Conservation (phyloP, 2,329 filamentous ascomycete species). For the Penicillium sp. region DNA sequence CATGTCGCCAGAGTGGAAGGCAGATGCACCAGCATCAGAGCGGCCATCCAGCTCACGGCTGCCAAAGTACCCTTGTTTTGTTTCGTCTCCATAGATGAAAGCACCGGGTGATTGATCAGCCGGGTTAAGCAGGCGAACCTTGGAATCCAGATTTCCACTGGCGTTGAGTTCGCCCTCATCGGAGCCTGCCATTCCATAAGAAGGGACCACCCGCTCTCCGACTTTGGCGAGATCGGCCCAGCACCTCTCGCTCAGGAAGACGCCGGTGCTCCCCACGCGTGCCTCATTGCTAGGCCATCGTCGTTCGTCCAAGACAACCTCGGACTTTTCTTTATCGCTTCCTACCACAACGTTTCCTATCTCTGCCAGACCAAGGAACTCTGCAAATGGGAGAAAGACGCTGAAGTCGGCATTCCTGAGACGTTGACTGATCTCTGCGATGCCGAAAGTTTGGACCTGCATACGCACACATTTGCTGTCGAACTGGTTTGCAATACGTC, state of each 20-base stretch:
- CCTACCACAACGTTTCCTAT: constrained; percentile 80
- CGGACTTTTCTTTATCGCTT: constrained; percentile 85
- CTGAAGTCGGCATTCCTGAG: constrained; percentile 92
- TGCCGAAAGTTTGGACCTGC: constrained; percentile 91
- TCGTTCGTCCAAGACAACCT: constrained; percentile 86
- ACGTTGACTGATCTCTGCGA: constrained; percentile 93
- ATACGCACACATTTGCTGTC: constrained; percentile 97
- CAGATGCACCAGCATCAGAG: constrained; percentile 89
- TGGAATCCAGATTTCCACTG: constrained; percentile 47
- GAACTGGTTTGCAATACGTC: constrained; percentile 95
- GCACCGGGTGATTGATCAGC: constrained; percentile 51
- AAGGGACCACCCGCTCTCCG: constrained; percentile 55
- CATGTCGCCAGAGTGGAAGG: constrained; percentile 90
- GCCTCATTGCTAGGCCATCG: constrained; percentile 92
- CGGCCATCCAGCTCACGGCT: constrained; percentile 73
- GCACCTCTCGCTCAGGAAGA: constrained; percentile 92
- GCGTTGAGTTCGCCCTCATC: constrained; percentile 58
- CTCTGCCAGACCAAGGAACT: constrained; percentile 87
- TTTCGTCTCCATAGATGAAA: constrained; percentile 68
- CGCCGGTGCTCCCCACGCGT: constrained; percentile 80
- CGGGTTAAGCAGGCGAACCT: constrained; percentile 52
- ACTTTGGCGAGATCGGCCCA: constrained; percentile 87
- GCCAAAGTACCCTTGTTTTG: constrained; percentile 74
- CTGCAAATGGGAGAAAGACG: constrained; percentile 89
- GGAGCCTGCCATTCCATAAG: constrained; percentile 56